A percentile compares a stretch with the other conserved stretches of the same genome.
phyloP scores from a whole-genome alignment of 2,329 filamentous ascomycete genomes.

The Talaromyces sp. region DNA sequence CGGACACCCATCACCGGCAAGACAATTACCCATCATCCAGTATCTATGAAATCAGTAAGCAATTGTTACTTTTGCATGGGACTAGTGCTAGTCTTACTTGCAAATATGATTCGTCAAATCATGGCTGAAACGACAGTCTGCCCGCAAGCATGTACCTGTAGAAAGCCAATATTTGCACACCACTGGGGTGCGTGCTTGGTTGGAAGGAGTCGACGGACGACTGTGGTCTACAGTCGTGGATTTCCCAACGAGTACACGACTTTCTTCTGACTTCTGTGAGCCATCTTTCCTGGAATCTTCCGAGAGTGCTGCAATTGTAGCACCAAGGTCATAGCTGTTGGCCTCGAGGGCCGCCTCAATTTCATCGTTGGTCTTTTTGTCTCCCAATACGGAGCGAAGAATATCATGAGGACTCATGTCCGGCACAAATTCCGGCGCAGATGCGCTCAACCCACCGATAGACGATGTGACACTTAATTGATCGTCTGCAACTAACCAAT shows the following conservation, averaged over 20 bases:
- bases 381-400: conserved; percentile 86
- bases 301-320: conserved; percentile 85
- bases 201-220: conserved; percentile 69
- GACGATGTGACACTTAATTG: conserved; percentile 76
- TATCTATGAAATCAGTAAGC: conserved; percentile 46
- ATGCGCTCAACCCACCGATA: conserved; percentile 65
- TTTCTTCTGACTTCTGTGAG: conserved; percentile 53
- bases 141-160: conserved; percentile 88
- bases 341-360: conserved; percentile 84
- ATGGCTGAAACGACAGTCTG: conserved; percentile 95
- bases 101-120: conserved; percentile 93
- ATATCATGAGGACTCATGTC: conserved; percentile 99
- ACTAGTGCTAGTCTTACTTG: conserved; percentile 64
- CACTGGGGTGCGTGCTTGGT: conserved; percentile 69
- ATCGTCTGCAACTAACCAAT: conserved; percentile 91
- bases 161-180: conserved; percentile 97
- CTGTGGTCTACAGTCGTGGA: conserved; percentile 70
- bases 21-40: conserved; percentile 91
- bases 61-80: not conserved
- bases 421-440: conserved; percentile 71
- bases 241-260: conserved; percentile 74
- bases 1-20: conserved; percentile 88
- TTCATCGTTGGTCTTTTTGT: conserved; percentile 85
- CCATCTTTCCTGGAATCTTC: conserved; percentile 58
- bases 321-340: conserved; percentile 88